Conservation (phyloP, 352 stramenopile species). For the Phytophthora ramorum region DNA sequence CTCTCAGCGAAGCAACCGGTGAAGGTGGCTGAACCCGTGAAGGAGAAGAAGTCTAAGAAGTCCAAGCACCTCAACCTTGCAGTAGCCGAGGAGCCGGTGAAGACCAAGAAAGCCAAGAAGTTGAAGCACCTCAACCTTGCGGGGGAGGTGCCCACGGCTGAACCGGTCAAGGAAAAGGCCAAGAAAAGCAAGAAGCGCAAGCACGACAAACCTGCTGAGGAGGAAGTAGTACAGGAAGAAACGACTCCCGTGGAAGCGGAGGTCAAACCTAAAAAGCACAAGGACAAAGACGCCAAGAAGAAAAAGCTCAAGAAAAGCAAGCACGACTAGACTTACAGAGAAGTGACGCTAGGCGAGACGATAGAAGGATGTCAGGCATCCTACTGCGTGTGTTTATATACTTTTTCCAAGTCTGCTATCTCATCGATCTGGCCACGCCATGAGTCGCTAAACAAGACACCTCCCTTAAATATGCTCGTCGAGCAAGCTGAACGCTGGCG, state of each 20-base stretch:
- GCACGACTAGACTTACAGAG: slow-evolving; percentile 52
- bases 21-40: slow-evolving; percentile 9
- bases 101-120: slow-evolving; percentile 32
- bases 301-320: slow-evolving; percentile 61
- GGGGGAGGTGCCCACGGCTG: slow-evolving; percentile 16
- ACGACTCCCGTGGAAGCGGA: slow-evolving; percentile 7
- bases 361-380: slow-evolving; percentile 35
- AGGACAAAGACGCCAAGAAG: slow-evolving; percentile 48
- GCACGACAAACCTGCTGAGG: slow-evolving; percentile 12
- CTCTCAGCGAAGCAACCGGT: slow-evolving; percentile 16
- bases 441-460: background rate
- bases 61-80: slow-evolving; percentile 20
- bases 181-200: slow-evolving; percentile 44
- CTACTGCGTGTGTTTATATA: slow-evolving; percentile 42
- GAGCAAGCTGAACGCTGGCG: background rate
- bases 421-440: slow-evolving; percentile 9
- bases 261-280: slow-evolving; percentile 40
- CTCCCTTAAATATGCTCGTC: slow-evolving; percentile 30
- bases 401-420: slow-evolving; percentile 24
- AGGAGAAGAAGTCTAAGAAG: slow-evolving; percentile 28
- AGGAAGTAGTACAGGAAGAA: slow-evolving; percentile 38
- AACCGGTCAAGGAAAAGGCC: slow-evolving; percentile 27
- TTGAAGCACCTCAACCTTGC: slow-evolving; percentile 26
- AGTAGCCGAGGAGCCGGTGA: slow-evolving; percentile 32
- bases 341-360: slow-evolving; percentile 8